Conservation (phyloP, 345 rosid species). For the Gossypium arboreum region DNA sequence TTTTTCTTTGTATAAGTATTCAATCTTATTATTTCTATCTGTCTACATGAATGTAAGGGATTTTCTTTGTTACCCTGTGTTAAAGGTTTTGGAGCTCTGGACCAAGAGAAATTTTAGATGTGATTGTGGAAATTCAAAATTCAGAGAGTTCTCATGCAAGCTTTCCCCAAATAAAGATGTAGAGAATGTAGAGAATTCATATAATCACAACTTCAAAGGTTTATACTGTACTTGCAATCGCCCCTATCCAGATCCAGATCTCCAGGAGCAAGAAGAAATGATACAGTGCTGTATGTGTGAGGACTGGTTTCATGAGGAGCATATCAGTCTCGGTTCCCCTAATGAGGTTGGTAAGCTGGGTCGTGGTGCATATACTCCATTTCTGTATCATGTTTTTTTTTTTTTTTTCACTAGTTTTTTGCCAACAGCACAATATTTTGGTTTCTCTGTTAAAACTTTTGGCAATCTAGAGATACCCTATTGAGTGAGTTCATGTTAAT, state of each 20-base stretch:
- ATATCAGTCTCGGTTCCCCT: conserved; percentile 59
- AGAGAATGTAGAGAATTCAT: conserved; percentile 71
- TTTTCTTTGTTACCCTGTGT: neutral
- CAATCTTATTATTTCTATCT: neutral
- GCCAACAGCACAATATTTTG: neutral
- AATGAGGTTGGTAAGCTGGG: conserved; percentile 44
- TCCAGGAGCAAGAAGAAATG: conserved; percentile 91
- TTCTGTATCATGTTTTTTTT: neutral
- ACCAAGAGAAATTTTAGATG: conserved; percentile 89
- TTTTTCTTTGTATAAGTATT: neutral
- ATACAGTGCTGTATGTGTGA: conserved; percentile 94
- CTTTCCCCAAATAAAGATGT: conserved; percentile 66
- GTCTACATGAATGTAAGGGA: neutral
- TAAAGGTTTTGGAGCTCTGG: conserved; percentile 72
- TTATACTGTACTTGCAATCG: conserved; percentile 71
- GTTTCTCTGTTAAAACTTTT: neutral
- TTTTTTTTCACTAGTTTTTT: neutral
- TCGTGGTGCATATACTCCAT: neutral
- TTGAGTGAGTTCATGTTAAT: neutral
- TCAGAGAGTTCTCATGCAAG: conserved; percentile 77
- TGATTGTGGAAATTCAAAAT: conserved; percentile 95
- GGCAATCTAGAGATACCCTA: neutral
- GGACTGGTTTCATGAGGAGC: conserved; percentile 99
- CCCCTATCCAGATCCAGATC: conserved; percentile 91
- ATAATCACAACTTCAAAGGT: conserved; percentile 94